Percentiles rank a stretch among this genome's conserved stretches.
phyloP scores from a whole-genome alignment of 331 rosid species.

The Acacia concinna region DNA sequence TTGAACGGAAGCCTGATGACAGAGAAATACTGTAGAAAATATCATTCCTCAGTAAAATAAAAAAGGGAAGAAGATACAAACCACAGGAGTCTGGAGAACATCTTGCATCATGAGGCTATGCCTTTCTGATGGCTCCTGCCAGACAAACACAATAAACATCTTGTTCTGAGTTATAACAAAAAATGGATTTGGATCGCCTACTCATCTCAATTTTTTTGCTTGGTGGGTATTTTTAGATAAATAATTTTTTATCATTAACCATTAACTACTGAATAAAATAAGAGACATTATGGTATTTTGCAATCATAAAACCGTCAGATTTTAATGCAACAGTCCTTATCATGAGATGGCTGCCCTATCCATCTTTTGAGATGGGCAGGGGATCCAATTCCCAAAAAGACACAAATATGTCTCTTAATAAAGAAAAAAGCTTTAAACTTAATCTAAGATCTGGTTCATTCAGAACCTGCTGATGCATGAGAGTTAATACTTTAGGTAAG shows the following conservation, averaged over 20 bases:
- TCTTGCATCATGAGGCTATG: slow-evolving; percentile 51
- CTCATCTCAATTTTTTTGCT: too few relatives aligned
- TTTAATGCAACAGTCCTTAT: too few relatives aligned
- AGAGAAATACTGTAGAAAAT: neutral
- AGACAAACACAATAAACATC: slow-evolving; percentile 40
- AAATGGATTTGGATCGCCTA: neutral
- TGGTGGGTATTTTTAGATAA: too few relatives aligned
- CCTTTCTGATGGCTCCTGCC: slow-evolving; percentile 61
- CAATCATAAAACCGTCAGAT: too few relatives aligned
- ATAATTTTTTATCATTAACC: too few relatives aligned
- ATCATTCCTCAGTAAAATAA: neutral
- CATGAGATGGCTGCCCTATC: too few relatives aligned
- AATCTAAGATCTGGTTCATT: too few relatives aligned
- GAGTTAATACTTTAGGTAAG: too few relatives aligned
- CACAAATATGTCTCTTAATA: slow-evolving; percentile 1
- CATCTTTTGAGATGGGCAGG: too few relatives aligned
- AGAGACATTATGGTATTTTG: too few relatives aligned
- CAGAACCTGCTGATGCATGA: neutral
- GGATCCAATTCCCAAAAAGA: neutral
- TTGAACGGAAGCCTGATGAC: neutral
- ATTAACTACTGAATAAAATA: too few relatives aligned
- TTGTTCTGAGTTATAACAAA: neutral
- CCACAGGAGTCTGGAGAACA: slow-evolving; percentile 62
- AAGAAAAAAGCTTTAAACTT: neutral
- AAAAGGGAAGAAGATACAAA: slow-evolving; percentile 37